Evolutionary conservation across 2,329 filamentous ascomycete species (phyloP), one percentile per base, ranked within the genome.

Genomic region (Fusarium bulbicola): DNA sequence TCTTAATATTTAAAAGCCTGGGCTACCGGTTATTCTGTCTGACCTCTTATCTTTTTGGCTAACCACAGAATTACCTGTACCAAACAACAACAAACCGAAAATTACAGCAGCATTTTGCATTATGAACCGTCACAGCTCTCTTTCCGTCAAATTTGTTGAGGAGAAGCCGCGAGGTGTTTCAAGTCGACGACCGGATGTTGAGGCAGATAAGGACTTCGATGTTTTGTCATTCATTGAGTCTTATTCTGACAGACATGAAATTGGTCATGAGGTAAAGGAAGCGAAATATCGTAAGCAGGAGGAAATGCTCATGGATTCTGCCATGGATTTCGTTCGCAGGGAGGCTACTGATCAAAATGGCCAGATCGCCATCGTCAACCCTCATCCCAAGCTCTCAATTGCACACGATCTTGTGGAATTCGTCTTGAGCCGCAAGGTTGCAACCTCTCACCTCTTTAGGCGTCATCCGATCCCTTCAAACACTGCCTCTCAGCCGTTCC

Each of bases 101-200:
- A 20, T 28, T n/a, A n/a, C 20, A 37, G 7, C 18, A 13, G 6
- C 20, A 28, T 9, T 16, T 13, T 7, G 5, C 24, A 12, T 7
- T 15, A 53, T 39, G 50, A 4, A 54, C 5, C 15, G 7, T 5
- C 7, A 54, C 10, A 28, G 3, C 14, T 28, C 32, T 5, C 20
- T 7, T 18, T 2, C 6, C 20, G 7, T 24, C 4, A 15, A 11
- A 8, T 3, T 9, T 3, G 3, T 21, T 15, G 9, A 36, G 3
- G n/a, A 6, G n/a, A 18, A 15, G 12, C 14, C n/a, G 6, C 4
- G 2, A 14, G 30, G 3, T 36, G 6, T 13, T 24, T 1, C 16
- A 26, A 21, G 10, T 36, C n/a, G 18, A 4, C 30, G 18, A 20
- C 13, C 11, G 10, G 49, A 52, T 6, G 4, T 36, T 6, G 32